Base-by-base conservation (phyloP, 2,329 filamentous ascomycete genomes). In the Paraphoma sp. region DNA sequence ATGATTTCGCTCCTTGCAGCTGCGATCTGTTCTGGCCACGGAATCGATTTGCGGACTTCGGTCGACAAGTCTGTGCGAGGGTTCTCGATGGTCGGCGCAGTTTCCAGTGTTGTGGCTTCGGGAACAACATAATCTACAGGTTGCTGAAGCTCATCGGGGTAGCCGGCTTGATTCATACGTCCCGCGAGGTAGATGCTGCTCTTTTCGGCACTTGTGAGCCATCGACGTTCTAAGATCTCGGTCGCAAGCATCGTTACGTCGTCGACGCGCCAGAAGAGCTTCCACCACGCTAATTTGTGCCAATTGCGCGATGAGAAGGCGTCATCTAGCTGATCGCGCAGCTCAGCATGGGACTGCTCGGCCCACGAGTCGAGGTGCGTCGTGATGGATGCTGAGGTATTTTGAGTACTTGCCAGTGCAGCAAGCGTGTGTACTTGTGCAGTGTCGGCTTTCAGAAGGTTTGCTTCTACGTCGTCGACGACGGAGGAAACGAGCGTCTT, bases 251-350 rank as follows among this genome's bases (percentile, higher is more conserved):
- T 90, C 2, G 87, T 87, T 10, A 97, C 92, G 68, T 97, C 94
- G 71, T 98, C 94, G 23, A 95, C 93, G 17, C 92, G 87, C 93
- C 93, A 97, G 72, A 97, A 93, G 0, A 98, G 84, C 74, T 96
- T 96, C 90, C 92, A 97, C 93, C 94, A 98, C 14, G 88, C 85
- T 4, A 97, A 81, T 60, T 90, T 89, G 28, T 87, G 85, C 94
- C 94, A 97, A 40, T 87, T 83, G 16, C 80, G 83, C n/a, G 90
- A 87, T 0, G 85, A 81, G 66, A 97, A 94, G 0, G 92, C 93
- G 44, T 86, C 79, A 62, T 94, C 89, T 1, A 97, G 85, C 65
- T 93, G 86, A 48, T 89, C 85, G 60, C 92, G 91, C 7, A 98
- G 83, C 76, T 98, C 94, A 0, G 87, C 84, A 72, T 98, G 94